Evolutionary conservation across 1,139 yeast genomes (phyloP).

Genomic region (Sugiyamaella neomexicana): DNA sequence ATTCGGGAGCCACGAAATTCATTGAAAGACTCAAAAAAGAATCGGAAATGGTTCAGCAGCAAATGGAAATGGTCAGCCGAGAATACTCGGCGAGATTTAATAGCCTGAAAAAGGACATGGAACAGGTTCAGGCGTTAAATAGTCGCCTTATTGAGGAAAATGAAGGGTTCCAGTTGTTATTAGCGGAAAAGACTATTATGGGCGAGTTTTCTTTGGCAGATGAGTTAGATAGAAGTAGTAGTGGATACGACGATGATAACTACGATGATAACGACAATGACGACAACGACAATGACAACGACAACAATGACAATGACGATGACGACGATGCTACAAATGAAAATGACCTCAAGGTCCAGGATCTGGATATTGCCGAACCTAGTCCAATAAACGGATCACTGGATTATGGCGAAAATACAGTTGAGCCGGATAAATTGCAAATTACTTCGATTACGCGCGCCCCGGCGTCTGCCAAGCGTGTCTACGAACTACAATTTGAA

Average conservation of each 20-base stretch:
- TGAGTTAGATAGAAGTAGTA: conserved; percentile 22
- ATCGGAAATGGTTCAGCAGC: conserved; percentile 33
- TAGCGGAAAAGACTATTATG: conserved; percentile 40
- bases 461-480: neutral
- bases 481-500: conserved; percentile 34
- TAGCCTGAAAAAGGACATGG: conserved; percentile 34
- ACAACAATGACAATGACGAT: neutral
- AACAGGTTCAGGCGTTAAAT: conserved; percentile 33
- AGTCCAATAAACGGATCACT: neutral
- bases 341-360: conserved; percentile 11
- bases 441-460: neutral
- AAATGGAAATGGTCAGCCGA: conserved; percentile 36
- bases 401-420: neutral
- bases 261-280: conserved; percentile 3
- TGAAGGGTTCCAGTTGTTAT: conserved; percentile 39
- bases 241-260: neutral
- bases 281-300: conserved; percentile 2
- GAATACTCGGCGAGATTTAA: conserved; percentile 37
- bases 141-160: conserved; percentile 39
- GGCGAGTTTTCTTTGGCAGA: conserved; percentile 34
- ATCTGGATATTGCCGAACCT: conserved; percentile 2
- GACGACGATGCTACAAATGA: too few species aligned
- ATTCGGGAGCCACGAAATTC: conserved; percentile 13
- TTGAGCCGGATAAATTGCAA: neutral
- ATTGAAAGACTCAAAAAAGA: conserved; percentile 30